Evolutionary conservation across 495 filamentous ascomycete genomes (phyloP), one percentile per base, ranked within the genome.

Genomic region (Glonium stellatum): DNA sequence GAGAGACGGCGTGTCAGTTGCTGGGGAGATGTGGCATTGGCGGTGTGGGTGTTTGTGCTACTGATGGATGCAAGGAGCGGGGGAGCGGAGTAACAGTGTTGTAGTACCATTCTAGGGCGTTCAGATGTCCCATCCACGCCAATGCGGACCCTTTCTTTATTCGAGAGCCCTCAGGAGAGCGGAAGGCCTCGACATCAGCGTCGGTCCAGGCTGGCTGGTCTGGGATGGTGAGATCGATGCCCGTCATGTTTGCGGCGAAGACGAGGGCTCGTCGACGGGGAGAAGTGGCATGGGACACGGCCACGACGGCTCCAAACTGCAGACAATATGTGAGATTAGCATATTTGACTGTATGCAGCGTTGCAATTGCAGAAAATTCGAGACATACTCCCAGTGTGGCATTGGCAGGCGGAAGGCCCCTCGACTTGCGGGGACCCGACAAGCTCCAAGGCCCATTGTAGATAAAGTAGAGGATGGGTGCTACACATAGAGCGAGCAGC

Each of bases 81-180:
- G 5, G 18, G 19, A 31, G 18, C n/a, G 12, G 19, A 51, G 25
- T 51, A 22, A 27, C 2, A 18, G 47, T 27, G 39, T 15, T 10
- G 48, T 15, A 25, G 13, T 50, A 67, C 70, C 70, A 72, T 55
- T 35, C 62, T 35, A 72, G 57, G 5, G 66, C 70, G 48, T 70
- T 68, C 23, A 70, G 58, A 55, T 71, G 69, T 9, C 65, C 69
- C 59, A 70, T 54, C 69, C 69, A 70, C 8, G 69, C 69, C 57
- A 71, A 27, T 3, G 63, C 68, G 15, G 49, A 61, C 12, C 69
- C 69, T 57, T 59, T 62, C 19, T 39, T 44, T 21, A 71, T 68
- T 31, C 31, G 54, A 22, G 59, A 64, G 15, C 49, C 57, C 36
- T 58, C 57, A 1, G 41, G 57, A 4, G 65, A 55, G 19, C 52